Conservation (phyloP, 257 asterid genomes). For the Haberlea rhodopensis region DNA sequence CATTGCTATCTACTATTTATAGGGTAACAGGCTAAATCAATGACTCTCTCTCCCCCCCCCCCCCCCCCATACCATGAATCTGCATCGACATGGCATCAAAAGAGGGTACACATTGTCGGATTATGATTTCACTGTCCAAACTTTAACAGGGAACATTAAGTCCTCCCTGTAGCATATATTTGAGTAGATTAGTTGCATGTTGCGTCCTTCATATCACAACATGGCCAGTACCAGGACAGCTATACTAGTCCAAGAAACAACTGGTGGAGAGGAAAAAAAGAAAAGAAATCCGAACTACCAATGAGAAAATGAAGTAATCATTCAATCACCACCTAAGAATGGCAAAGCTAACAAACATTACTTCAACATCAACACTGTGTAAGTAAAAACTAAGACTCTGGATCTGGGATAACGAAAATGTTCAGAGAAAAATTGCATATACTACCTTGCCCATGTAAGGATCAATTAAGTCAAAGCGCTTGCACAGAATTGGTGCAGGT, state of each 20-base stretch:
- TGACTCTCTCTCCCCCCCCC: too few relatives aligned
- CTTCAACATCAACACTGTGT: neutral
- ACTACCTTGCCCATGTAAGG: slow-evolving; percentile 97
- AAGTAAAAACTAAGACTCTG: neutral
- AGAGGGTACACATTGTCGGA: too few relatives aligned
- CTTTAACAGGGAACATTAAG: too few relatives aligned
- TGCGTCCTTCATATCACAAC: neutral
- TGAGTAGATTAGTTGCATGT: neutral
- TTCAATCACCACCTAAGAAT: neutral
- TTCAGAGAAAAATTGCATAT: neutral
- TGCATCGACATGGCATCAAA: too few relatives aligned
- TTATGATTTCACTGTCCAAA: too few relatives aligned
- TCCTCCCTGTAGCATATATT: neutral
- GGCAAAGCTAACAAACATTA: neutral
- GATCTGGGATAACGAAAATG: neutral
- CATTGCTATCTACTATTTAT: too few relatives aligned
- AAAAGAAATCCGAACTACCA: neutral
- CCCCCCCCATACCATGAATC: too few relatives aligned
- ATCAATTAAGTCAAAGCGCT: slow-evolving; percentile 90
- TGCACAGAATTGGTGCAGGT: slow-evolving; percentile 90
- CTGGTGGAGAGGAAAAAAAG: slow-evolving; percentile 1
- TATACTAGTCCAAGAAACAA: neutral
- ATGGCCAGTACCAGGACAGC: slow-evolving; percentile 5
- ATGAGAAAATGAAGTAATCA: neutral
- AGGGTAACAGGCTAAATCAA: too few relatives aligned